phyloP scores from a whole-genome alignment of 495 filamentous ascomycete genomes.

The Hypomontagnella monticulosa region DNA sequence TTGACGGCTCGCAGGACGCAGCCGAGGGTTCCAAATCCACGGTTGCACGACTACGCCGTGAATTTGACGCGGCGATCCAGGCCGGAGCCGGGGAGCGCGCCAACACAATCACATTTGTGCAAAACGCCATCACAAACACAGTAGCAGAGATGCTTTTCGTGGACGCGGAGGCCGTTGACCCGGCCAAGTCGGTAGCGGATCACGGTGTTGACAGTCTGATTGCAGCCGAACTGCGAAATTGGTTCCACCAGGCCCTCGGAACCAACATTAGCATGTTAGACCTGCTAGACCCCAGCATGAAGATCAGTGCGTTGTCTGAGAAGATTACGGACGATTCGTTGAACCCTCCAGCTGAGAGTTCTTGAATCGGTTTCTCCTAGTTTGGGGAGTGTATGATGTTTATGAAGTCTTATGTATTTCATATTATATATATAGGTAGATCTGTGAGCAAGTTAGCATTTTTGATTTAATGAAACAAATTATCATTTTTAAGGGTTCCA shows the following conservation, averaged over 20 bases:
- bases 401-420: neutral
- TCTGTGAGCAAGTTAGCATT: too few relatives aligned
- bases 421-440: too few relatives aligned
- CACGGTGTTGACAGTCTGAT: conserved; percentile 51
- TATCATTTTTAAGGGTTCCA: too few relatives aligned
- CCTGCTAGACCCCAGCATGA: neutral
- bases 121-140: conserved; percentile 13
- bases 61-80: neutral
- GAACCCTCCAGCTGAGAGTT: too few relatives aligned
- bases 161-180: conserved; percentile 26
- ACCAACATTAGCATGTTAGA: conserved; percentile 41
- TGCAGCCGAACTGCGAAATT: conserved; percentile 50
- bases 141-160: conserved; percentile 45
- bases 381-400: neutral
- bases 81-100: neutral
- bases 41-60: neutral
- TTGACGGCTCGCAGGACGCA: neutral
- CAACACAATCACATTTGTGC: neutral
- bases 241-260: conserved; percentile 31
- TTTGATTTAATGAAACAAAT: too few relatives aligned
- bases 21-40: neutral
- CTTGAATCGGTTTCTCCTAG: too few relatives aligned
- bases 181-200: conserved; percentile 35
- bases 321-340: neutral
- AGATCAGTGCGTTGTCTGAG: neutral